Percentiles rank a stretch among this genome's conserved stretches.
These are phyloP conservation scores for Amanita pallidorosea DNA, from an alignment of 768 basidiomycete species.

Conservation along the genomic window DNA sequence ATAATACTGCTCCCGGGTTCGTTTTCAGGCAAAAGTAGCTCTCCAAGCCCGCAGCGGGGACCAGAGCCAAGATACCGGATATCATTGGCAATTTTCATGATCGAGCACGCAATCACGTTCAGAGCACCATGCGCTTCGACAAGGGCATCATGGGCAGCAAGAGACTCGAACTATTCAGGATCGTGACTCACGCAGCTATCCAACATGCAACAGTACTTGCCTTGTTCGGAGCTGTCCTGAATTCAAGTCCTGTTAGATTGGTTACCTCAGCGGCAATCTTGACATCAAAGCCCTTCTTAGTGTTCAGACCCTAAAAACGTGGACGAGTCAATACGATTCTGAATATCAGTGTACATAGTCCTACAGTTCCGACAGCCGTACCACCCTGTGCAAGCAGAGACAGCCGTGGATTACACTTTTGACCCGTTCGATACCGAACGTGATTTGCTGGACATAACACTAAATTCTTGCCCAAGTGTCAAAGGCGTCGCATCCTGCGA, in stretches of 20 bases:
- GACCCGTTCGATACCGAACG: conserved; percentile 82
- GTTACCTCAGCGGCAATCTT: conserved; percentile 89
- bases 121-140: conserved; percentile 96
- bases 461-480: conserved; percentile 97
- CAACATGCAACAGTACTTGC: conserved; percentile 22
- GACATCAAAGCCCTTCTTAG: conserved; percentile 92
- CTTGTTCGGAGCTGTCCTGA: conserved; percentile 98
- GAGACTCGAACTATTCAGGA: conserved; percentile 76
- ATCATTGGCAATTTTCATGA: conserved; percentile 99
- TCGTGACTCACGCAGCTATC: not conserved
- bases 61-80: conserved; percentile 97
- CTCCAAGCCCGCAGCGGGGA: conserved; percentile 94
- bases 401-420: conserved; percentile 71
- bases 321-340: conserved; percentile 1
- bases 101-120: conserved; percentile 90
- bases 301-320: conserved; percentile 79
- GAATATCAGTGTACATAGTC: conserved; percentile 16
- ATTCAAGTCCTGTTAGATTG: conserved; percentile 80
- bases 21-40: conserved; percentile 91
- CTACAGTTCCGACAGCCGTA: conserved; percentile 94
- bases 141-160: conserved; percentile 96
- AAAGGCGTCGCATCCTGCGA: conserved; percentile 89
- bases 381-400: conserved; percentile 93
- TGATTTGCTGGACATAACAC: conserved; percentile 91
- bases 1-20: conserved; percentile 99